Percentiles rank a stretch among this genome's conserved stretches.
These are phyloP conservation scores for Pyrenochaeta sp. DNA, from an alignment of 2,329 filamentous ascomycete species.

Conservation along the genomic window DNA sequence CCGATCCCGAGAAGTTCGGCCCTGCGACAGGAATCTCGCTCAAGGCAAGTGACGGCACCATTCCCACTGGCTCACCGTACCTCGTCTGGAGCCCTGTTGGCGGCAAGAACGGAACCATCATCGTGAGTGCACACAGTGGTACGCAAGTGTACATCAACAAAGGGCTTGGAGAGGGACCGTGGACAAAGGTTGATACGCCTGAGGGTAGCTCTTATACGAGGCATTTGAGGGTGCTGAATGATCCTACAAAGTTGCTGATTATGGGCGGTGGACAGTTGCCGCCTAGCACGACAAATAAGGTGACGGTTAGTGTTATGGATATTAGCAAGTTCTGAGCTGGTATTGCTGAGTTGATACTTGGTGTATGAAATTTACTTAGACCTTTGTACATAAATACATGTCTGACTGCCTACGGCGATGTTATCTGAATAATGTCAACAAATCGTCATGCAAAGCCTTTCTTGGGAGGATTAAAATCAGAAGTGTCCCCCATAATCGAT, in stretches of 20 bases:
- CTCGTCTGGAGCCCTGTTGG: constrained; percentile 59
- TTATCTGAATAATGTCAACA: no score
- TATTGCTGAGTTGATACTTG: no score
- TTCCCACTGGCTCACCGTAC: constrained; percentile 58
- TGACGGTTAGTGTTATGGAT: constrained; percentile 42
- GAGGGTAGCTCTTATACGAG: constrained; percentile 56
- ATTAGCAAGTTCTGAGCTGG: constrained; percentile 34
- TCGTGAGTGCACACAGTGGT: constrained; percentile 53
- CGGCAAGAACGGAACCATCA: constrained; percentile 60
- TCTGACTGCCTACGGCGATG: no score
- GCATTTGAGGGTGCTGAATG: constrained; percentile 54
- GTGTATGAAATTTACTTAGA: no score
- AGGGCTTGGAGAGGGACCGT: constrained; percentile 53
- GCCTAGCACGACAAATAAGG: constrained; percentile 41
- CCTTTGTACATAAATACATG: no score
- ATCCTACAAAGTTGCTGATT: constrained; percentile 50
- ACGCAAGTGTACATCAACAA: constrained; percentile 58
- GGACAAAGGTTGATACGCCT: constrained; percentile 54
- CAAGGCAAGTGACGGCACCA: constrained; percentile 54
- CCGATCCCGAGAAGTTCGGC: constrained; percentile 57
- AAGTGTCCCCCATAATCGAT: no score
- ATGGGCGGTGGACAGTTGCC: constrained; percentile 51
- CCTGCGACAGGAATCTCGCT: constrained; percentile 51
- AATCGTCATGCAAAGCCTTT: no score
- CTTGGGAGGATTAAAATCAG: no score